phyloP scores from a whole-genome alignment of 495 filamentous ascomycete species.

The Penicillium angulare region DNA sequence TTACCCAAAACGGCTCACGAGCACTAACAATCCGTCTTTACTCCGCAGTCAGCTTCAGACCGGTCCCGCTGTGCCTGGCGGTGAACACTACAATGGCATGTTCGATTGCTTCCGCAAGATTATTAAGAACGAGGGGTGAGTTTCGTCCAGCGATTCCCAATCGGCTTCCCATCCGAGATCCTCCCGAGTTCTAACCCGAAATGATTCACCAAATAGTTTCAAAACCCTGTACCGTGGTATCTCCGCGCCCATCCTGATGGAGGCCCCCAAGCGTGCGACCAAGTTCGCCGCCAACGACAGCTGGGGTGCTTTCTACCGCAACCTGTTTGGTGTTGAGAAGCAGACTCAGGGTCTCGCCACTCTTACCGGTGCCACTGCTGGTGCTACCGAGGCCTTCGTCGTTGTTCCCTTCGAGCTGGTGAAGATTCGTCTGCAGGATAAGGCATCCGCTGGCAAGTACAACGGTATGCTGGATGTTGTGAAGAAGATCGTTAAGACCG shows the following conservation, averaged over 20 bases:
- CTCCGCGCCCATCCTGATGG: slow-evolving; percentile 94
- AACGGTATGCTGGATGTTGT: slow-evolving; percentile 91
- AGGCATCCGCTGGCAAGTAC: slow-evolving; percentile 91
- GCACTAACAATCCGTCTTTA: slow-evolving; percentile 4
- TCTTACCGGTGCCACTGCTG: slow-evolving; percentile 90
- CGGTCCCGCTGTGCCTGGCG: slow-evolving; percentile 59
- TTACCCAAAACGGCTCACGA: slow-evolving; percentile 4
- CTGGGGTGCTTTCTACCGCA: slow-evolving; percentile 91
- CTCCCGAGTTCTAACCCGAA: neutral
- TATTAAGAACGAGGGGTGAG: slow-evolving; percentile 86
- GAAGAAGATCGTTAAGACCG: slow-evolving; percentile 74
- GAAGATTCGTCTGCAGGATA: slow-evolving; percentile 96
- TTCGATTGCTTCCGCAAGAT: slow-evolving; percentile 97
- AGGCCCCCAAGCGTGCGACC: slow-evolving; percentile 96
- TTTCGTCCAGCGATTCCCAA: neutral
- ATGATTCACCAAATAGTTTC: slow-evolving; percentile 48
- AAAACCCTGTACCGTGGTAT: slow-evolving; percentile 95
- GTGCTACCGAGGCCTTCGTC: slow-evolving; percentile 93
- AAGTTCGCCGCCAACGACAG: slow-evolving; percentile 99
- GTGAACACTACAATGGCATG: slow-evolving; percentile 91
- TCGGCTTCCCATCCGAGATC: neutral
- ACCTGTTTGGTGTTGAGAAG: slow-evolving; percentile 74
- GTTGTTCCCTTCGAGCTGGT: slow-evolving; percentile 93
- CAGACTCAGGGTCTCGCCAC: slow-evolving; percentile 89
- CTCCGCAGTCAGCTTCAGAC: slow-evolving; percentile 82